Conservation (phyloP, 768 basidiomycete species). For the Trametes cubensis region DNA sequence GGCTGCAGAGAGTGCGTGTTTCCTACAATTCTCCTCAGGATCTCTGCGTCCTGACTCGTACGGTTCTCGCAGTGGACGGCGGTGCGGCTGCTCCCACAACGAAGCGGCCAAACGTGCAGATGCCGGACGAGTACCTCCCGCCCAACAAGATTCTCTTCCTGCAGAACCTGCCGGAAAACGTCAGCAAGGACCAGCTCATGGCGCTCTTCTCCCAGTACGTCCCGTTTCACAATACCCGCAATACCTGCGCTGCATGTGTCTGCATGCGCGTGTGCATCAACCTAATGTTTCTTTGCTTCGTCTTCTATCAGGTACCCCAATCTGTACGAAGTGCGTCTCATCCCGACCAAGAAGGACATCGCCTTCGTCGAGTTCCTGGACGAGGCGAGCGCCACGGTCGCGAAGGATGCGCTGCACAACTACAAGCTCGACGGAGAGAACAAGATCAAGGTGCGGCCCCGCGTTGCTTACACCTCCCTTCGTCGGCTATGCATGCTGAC, state of each 20-base stretch:
- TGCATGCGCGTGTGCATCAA: not conserved
- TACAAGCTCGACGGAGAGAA: constrained; percentile 97
- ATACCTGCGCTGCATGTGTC: too few species aligned
- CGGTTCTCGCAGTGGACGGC: constrained; percentile 59
- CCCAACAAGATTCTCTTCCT: constrained; percentile 99
- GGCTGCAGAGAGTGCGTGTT: constrained; percentile 69
- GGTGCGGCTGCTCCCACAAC: constrained; percentile 63
- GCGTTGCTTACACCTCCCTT: constrained; percentile 5
- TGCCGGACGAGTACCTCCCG: constrained; percentile 99
- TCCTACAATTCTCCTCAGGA: constrained; percentile 26
- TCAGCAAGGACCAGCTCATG: constrained; percentile 90
- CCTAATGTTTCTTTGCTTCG: not conserved
- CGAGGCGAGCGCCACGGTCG: constrained; percentile 87
- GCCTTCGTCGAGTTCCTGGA: constrained; percentile 98
- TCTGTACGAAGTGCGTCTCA: constrained; percentile 95
- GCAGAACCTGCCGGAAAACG: constrained; percentile 92
- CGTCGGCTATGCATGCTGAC: constrained; percentile 12
- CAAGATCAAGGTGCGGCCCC: constrained; percentile 84
- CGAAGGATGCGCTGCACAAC: constrained; percentile 96
- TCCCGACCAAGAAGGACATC: constrained; percentile 95
- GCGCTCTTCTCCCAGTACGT: constrained; percentile 89
- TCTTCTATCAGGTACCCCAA: constrained; percentile 81
- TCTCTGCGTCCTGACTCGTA: not conserved
- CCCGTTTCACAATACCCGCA: too few species aligned
- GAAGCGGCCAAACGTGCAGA: constrained; percentile 85